These are phyloP conservation scores for Colletotrichum liaoningense DNA, from an alignment of 2,329 filamentous ascomycete species.

Conservation along the genomic window DNA sequence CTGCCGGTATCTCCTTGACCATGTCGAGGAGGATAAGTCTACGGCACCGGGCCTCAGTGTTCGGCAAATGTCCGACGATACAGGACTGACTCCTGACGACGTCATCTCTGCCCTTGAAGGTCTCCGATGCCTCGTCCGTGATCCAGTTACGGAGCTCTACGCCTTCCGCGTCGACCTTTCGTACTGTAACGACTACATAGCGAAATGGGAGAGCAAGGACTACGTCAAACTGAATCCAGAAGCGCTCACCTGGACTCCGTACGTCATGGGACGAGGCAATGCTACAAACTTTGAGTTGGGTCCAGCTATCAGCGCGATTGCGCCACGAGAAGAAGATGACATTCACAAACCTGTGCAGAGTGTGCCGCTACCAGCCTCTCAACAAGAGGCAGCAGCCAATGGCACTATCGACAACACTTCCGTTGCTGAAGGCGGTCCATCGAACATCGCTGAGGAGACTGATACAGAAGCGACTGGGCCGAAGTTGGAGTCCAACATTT, in stretches of 20 bases:
- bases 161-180: conserved; percentile 87
- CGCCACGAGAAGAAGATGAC: conserved; percentile 82
- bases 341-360: conserved; percentile 50
- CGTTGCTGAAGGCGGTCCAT: neutral
- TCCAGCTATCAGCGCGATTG: conserved; percentile 85
- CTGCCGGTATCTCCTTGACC: conserved; percentile 83
- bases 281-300: conserved; percentile 86
- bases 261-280: conserved; percentile 91
- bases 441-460: conserved; percentile 42
- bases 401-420: neutral
- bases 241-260: conserved; percentile 92
- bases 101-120: conserved; percentile 95
- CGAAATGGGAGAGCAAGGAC: conserved; percentile 88
- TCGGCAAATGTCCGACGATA: conserved; percentile 83
- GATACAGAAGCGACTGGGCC: conserved; percentile 46
- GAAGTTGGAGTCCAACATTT: conserved; percentile 36
- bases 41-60: conserved; percentile 63
- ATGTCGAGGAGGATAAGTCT: conserved; percentile 49
- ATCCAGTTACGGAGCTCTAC: conserved; percentile 89
- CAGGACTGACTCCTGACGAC: conserved; percentile 95
- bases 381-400: neutral
- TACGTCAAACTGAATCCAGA: conserved; percentile 87
- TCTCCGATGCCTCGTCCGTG: conserved; percentile 86
- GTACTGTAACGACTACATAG: conserved; percentile 88
- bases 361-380: conserved; percentile 6